Evolutionary conservation across 2,329 filamentous ascomycete species (phyloP).

Genomic region (Iodosphaeria phyllophila): DNA sequence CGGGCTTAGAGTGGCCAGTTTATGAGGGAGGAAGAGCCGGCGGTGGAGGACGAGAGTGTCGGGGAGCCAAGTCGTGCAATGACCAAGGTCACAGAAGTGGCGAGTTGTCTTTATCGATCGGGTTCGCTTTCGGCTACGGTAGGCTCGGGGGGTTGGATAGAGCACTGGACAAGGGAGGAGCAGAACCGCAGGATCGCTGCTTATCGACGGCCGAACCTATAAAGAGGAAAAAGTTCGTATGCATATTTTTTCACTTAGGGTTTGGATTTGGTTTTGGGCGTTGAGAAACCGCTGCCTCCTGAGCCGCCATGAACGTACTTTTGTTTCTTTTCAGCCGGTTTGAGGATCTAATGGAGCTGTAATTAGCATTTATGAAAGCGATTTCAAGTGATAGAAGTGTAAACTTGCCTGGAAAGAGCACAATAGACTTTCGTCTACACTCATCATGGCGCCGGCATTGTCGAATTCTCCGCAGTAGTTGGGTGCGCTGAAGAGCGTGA

Average conservation of each 20-base stretch:
- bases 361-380: constrained; percentile 4
- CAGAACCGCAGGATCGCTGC: constrained; percentile 7
- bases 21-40: constrained; percentile 1
- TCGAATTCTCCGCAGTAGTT: constrained; percentile 99
- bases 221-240: constrained; percentile 56
- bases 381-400: constrained; percentile 1
- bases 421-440: constrained; percentile 91
- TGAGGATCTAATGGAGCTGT: constrained; percentile 54
- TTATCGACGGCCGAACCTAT: constrained; percentile 95
- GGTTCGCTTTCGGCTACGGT: constrained; percentile 7
- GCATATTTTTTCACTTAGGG: constrained; percentile 45
- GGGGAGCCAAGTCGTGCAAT: not conserved
- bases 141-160: constrained; percentile 5
- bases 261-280: constrained; percentile 49
- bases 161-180: constrained; percentile 3
- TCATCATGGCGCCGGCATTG: constrained; percentile 99
- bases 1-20: constrained; percentile 1
- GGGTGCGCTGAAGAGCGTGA: constrained; percentile 92
- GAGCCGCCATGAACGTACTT: constrained; percentile 81
- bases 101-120: constrained; percentile 2
- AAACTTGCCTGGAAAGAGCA: constrained; percentile 90
- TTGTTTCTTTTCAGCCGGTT: constrained; percentile 99
- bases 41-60: not conserved
- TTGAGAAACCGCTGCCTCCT: constrained; percentile 51
- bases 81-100: not conserved